Percentiles rank a stretch among this genome's conserved stretches.
Evolutionary conservation across 73 alveolate genomes (phyloP).

Genomic region (Diophrys appendiculata): DNA sequence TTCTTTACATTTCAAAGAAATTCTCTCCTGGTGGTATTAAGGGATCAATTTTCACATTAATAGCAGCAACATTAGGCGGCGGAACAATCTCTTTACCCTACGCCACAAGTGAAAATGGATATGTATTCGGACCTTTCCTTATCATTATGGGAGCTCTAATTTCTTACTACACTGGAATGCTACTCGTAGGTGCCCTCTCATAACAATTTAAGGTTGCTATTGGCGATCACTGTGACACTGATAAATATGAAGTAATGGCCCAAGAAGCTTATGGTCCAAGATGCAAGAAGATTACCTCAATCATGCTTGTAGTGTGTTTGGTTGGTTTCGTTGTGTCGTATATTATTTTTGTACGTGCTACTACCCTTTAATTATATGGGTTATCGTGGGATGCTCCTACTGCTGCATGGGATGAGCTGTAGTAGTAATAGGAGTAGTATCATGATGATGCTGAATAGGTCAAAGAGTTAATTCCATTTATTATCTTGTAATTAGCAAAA

Average conservation of each 20-base stretch:
- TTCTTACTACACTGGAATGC: conserved; percentile 23
- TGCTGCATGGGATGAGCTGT: too few species aligned
- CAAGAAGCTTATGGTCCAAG: conserved; percentile 4
- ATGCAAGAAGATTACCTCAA: not conserved
- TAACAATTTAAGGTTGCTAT: too few species aligned
- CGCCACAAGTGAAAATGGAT: conserved; percentile 16
- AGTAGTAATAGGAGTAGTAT: conserved; percentile 1
- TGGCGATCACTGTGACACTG: conserved; percentile 2
- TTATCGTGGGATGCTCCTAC: not conserved
- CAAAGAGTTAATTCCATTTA: not conserved
- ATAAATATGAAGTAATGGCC: conserved; percentile 21
- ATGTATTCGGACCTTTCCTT: conserved; percentile 8
- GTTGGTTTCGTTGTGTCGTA: conserved; percentile 16
- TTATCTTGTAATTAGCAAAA: not conserved
- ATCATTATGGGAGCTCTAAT: conserved; percentile 22
- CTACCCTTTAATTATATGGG: too few species aligned
- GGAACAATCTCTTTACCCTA: conserved; percentile 31
- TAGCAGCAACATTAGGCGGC: conserved; percentile 16
- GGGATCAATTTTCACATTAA: conserved; percentile 17
- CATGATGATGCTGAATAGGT: not conserved
- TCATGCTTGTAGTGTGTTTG: not conserved
- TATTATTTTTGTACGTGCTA: conserved; percentile 26
- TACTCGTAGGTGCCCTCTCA: conserved; percentile 20
- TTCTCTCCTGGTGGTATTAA: conserved; percentile 5
- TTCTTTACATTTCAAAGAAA: not conserved